Base-by-base conservation (phyloP, 148 eudicot genomes). In the Diospyros kaki region DNA sequence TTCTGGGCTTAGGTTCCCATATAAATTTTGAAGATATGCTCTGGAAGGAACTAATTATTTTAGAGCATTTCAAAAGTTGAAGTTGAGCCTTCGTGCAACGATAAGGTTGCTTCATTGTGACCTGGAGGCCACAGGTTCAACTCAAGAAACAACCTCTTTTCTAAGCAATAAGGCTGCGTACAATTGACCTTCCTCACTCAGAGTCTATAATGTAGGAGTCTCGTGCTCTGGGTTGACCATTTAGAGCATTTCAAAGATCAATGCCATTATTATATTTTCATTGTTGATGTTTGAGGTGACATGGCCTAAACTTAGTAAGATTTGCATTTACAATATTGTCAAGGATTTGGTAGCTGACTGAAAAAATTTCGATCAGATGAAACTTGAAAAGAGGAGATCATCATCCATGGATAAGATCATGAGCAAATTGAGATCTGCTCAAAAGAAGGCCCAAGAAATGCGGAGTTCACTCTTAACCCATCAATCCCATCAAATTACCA, bases 341-440 rank as follows among this genome's bases (percentile, higher is more conserved):
- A 43, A 53, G 59, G 17, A 10, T 52, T 74, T 51, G 69, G 58
- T 12, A 46, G 52, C 77, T 77, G 40, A 69, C 64, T 58, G 66
- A 54, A 53, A 48, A 75, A 73, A 41, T 76, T 45, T 78, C 65
- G 43, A 81, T 77, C 85, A 95, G 99, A 87, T 95, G 96, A 95
- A 92, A 78, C 79, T 95, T 72, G 99, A 95, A 77, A 95, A 95
- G 87, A 95, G 90, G 83, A 88, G 99, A 80, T 93, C 97, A 38
- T 90, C 94, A 70, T 95, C 99, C 66, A 90, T 95, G 86, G 94
- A 95, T 73, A 95, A 88, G 83, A 95, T 95, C 53, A 85, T 92
- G 94, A 89, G 83, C 69, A 95, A 95, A 78, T 82, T 95, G 81
- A 87, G 83, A 87, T 88, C 92, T 40, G 93, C 97, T 70, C 94